phyloP scores from a whole-genome alignment of 306 rosid species.

The Prinsepia uniflora region DNA sequence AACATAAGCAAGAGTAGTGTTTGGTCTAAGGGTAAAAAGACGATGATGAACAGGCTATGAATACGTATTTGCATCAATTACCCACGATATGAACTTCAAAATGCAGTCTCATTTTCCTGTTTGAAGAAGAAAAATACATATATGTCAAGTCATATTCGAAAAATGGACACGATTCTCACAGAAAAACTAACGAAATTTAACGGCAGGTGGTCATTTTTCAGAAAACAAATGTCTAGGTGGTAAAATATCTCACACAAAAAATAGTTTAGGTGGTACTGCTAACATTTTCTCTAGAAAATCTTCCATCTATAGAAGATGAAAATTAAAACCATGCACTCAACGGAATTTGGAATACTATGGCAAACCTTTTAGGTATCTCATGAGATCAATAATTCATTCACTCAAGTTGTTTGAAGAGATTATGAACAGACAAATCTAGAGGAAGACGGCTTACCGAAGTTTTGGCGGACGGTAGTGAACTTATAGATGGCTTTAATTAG shows the following conservation, averaged over 20 bases:
- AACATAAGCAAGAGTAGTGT: neutral
- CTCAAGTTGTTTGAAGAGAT: conserved; percentile 5
- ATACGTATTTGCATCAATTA: neutral
- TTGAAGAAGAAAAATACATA: neutral
- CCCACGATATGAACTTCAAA: neutral
- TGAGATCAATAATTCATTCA: neutral
- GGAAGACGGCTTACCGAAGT: conserved; percentile 51
- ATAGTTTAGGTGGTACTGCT: no score
- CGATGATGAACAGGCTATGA: neutral
- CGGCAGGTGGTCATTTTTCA: no score
- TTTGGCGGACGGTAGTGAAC: conserved; percentile 64
- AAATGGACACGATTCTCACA: no score
- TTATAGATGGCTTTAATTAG: conserved; percentile 62
- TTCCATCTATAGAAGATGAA: no score
- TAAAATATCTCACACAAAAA: no score
- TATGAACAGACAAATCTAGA: neutral
- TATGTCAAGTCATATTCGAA: neutral
- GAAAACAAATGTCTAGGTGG: no score
- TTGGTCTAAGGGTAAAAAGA: neutral
- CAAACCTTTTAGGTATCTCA: neutral
- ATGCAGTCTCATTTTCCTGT: conserved; percentile 14
- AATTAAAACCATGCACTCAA: no score
- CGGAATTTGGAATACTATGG: neutral
- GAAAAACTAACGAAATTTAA: no score
- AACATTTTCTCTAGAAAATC: no score